Evolutionary conservation across 2,329 filamentous ascomycete genomes (phyloP).

Genomic region (Colletotrichum sp.): DNA sequence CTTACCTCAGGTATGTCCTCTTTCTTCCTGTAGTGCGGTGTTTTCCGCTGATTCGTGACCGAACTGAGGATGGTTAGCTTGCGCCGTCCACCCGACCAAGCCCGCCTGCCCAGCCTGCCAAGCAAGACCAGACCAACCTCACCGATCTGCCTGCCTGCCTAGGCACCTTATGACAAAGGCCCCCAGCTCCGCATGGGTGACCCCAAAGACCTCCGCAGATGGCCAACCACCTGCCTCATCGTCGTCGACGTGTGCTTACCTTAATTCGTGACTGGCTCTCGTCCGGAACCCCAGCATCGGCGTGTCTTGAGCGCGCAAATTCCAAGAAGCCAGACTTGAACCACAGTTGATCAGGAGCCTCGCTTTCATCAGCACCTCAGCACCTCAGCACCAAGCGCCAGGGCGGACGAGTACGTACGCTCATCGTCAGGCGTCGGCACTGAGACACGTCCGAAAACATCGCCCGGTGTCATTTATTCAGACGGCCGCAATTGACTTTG

Average conservation of each 20-base stretch:
- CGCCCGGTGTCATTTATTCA: slow-evolving; percentile 1
- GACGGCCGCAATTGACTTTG: slow-evolving; percentile 6
- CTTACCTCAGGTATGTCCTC: not conserved
- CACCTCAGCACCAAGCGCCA: not conserved
- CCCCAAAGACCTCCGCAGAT: not conserved
- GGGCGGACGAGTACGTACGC: not conserved
- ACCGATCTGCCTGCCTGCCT: not conserved
- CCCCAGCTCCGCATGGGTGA: not conserved
- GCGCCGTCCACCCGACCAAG: not conserved
- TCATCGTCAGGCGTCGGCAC: not conserved
- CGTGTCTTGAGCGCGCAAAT: not conserved
- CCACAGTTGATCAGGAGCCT: not conserved
- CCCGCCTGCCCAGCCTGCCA: not conserved
- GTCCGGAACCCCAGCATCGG: not conserved
- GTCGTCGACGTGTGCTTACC: not conserved
- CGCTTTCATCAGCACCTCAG: not conserved
- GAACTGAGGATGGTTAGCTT: not conserved
- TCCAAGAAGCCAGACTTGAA: not conserved
- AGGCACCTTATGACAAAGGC: not conserved
- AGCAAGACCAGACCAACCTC: not conserved
- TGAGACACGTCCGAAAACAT: slow-evolving; percentile 18
- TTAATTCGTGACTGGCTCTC: not conserved
- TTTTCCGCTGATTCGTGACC: not conserved
- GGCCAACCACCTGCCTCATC: not conserved
- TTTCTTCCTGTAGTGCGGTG: not conserved